Conservation (phyloP, 305 asterid genomes). For the Petunia hybrid region DNA sequence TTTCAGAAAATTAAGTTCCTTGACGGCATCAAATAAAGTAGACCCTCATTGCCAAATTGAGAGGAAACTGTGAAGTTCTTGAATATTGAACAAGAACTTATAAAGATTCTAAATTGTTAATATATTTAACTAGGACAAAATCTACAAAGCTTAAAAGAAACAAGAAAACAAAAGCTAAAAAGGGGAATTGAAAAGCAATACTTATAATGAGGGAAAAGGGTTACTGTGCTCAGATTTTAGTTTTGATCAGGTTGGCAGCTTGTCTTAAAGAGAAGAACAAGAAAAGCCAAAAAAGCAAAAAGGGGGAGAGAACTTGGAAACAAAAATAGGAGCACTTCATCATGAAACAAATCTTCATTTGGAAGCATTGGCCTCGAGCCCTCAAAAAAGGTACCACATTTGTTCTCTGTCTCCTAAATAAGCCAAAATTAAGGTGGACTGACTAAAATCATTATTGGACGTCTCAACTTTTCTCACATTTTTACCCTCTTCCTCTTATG, state of each 20-base stretch:
- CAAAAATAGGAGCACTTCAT: background rate
- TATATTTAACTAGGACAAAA: background rate
- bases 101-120: background rate
- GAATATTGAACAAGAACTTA: too few species aligned
- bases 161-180: background rate
- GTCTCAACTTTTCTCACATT: background rate
- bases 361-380: slow-evolving; percentile 61
- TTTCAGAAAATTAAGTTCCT: too few species aligned
- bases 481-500: background rate
- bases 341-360: slow-evolving; percentile 30
- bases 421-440: background rate
- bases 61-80: too few species aligned
- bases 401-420: slow-evolving; percentile 7
- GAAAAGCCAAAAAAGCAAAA: background rate
- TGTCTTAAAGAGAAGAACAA: background rate
- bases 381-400: slow-evolving; percentile 39
- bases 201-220: background rate
- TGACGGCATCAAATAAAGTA: too few species aligned
- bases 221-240: too few species aligned
- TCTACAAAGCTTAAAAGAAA: background rate
- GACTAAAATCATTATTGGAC: background rate
- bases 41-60: too few species aligned
- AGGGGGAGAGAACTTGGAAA: slow-evolving; percentile 9
- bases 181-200: background rate
- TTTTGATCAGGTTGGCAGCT: too few species aligned